phyloP scores from a whole-genome alignment of 2,329 filamentous ascomycete species.

The Tricladium varicosporioides region DNA sequence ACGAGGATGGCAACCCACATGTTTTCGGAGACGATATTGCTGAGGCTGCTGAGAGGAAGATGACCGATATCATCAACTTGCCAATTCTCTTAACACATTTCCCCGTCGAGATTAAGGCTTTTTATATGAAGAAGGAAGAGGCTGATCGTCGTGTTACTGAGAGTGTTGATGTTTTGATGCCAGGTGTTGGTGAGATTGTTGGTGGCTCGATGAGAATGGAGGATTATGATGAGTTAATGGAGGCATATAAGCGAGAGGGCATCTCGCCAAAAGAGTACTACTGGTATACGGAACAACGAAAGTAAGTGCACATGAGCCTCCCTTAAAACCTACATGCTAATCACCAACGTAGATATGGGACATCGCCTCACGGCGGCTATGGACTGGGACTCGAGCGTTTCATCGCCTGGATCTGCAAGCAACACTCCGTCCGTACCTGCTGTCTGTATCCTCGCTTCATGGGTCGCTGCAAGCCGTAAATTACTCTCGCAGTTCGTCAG shows the following conservation, averaged over 20 bases:
- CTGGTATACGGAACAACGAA: constrained; percentile 95
- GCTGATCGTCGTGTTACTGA: constrained; percentile 83
- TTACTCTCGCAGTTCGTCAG: not conserved
- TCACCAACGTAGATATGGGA: constrained; percentile 67
- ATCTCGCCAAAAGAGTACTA: constrained; percentile 87
- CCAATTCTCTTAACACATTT: constrained; percentile 98
- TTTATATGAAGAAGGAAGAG: constrained; percentile 94
- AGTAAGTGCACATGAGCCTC: constrained; percentile 55
- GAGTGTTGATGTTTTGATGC: constrained; percentile 83
- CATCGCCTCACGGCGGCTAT: constrained; percentile 78
- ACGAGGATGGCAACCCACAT: constrained; percentile 89
- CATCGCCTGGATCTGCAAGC: constrained; percentile 62
- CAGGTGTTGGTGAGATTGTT: constrained; percentile 94
- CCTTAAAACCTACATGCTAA: constrained; percentile 4
- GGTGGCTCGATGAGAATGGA: constrained; percentile 97
- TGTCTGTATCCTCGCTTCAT: constrained; percentile 81
- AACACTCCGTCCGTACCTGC: constrained; percentile 62
- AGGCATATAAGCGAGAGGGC: constrained; percentile 80
- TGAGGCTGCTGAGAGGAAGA: constrained; percentile 91
- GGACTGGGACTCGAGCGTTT: constrained; percentile 85
- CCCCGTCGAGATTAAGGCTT: constrained; percentile 95
- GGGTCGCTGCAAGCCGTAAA: constrained; percentile 74
- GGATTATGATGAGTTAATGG: constrained; percentile 84
- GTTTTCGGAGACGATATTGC: constrained; percentile 96
- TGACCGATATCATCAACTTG: constrained; percentile 95